Evolutionary conservation across 192 early-diverging fungal genomes (phyloP).

Genomic region (Cladochytrium replicatum): DNA sequence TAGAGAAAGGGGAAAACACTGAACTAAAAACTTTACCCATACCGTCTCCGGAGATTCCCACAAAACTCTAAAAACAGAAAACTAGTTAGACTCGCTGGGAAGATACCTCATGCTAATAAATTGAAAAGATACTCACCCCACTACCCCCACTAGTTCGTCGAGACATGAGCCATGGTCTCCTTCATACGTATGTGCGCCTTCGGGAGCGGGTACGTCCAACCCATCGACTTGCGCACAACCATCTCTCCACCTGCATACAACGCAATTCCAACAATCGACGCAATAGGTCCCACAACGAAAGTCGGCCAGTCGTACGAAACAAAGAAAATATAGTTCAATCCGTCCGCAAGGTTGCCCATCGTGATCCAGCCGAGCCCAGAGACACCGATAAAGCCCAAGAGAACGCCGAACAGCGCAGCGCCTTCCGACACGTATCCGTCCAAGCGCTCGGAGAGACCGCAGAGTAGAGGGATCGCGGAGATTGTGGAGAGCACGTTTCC

Average conservation of each 20-base stretch:
- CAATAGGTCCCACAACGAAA: neutral
- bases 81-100: no score
- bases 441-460: conserved; percentile 21
- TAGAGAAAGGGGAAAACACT: no score
- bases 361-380: neutral
- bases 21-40: no score
- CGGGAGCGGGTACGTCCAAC: neutral
- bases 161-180: no score
- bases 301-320: neutral
- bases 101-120: no score
- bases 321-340: neutral
- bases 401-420: conserved; percentile 19
- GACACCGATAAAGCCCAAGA: conserved; percentile 24
- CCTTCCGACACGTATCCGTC: conserved; percentile 19
- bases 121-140: no score
- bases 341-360: neutral
- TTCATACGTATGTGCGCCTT: no score
- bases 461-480: conserved; percentile 19
- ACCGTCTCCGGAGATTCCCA: no score
- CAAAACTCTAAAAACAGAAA: no score
- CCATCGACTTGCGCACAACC: neutral
- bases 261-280: neutral
- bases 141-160: no score
- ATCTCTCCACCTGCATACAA: neutral
- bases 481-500: conserved; percentile 25